These are phyloP conservation scores for Neodidymelliopsis sp. DNA, from an alignment of 2,329 filamentous ascomycete genomes.

Conservation along the genomic window DNA sequence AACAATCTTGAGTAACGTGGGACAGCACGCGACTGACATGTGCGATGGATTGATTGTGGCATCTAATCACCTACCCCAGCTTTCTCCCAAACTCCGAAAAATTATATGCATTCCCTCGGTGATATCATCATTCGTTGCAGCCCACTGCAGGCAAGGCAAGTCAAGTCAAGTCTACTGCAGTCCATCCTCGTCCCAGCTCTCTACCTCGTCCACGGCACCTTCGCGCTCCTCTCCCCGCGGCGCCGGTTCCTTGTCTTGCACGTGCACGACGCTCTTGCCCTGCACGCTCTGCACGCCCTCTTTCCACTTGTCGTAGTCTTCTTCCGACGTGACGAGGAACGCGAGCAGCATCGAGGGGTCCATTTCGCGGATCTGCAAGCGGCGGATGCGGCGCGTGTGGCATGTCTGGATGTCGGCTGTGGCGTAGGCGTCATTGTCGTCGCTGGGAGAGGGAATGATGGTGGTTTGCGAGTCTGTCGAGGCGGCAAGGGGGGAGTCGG, in stretches of 20 bases:
- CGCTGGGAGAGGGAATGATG: slow-evolving; percentile 24
- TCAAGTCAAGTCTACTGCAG: slow-evolving; percentile 26
- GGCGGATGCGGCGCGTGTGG: slow-evolving; percentile 84
- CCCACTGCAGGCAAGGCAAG: too few relatives aligned
- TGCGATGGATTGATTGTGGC: too few relatives aligned
- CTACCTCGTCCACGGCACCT: slow-evolving; percentile 86
- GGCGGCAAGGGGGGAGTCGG: slow-evolving; percentile 12
- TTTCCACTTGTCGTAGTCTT: slow-evolving; percentile 87
- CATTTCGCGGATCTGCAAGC: slow-evolving; percentile 88
- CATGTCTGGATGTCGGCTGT: slow-evolving; percentile 80
- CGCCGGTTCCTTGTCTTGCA: slow-evolving; percentile 73
- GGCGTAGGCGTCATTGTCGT: slow-evolving; percentile 60
- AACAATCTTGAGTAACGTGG: neutral
- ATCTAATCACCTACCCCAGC: neutral
- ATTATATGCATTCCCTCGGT: slow-evolving; percentile 10
- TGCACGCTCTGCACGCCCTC: slow-evolving; percentile 75
- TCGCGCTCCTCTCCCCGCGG: slow-evolving; percentile 65
- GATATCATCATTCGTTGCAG: slow-evolving; percentile 10
- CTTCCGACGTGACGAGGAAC: slow-evolving; percentile 82
- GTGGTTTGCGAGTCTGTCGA: slow-evolving; percentile 32
- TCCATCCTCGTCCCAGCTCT: slow-evolving; percentile 73
- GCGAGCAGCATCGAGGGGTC: slow-evolving; percentile 98
- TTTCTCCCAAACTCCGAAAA: slow-evolving; percentile 13
- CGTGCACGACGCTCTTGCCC: slow-evolving; percentile 80
- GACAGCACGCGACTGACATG: slow-evolving; percentile 2